phyloP scores from a whole-genome alignment of 2,329 filamentous ascomycete genomes.

The Scedosporium dehoogii region DNA sequence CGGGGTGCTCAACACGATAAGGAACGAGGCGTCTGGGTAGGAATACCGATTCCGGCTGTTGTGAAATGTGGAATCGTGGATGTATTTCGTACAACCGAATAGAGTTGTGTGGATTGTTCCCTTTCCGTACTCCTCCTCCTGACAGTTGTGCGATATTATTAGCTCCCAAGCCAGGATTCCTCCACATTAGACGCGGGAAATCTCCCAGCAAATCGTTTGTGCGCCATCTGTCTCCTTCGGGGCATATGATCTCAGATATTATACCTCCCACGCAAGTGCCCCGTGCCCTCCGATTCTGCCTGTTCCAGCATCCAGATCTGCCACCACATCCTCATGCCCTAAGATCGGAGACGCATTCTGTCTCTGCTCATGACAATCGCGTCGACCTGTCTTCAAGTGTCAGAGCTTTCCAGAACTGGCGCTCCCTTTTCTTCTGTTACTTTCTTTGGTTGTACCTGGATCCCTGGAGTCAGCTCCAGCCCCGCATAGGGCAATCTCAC shows the following conservation, averaged over 20 bases:
- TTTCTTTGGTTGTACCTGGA: neutral
- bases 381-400: neutral
- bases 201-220: conserved; percentile 1
- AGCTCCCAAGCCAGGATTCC: neutral
- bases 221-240: neutral
- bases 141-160: neutral
- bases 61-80: neutral
- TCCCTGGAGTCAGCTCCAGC: neutral
- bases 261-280: neutral
- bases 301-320: neutral
- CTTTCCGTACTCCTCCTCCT: neutral
- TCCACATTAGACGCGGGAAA: neutral
- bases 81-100: neutral
- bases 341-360: neutral
- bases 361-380: neutral
- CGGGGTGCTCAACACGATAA: neutral
- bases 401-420: neutral
- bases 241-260: neutral
- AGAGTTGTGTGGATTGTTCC: neutral
- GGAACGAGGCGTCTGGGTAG: neutral
- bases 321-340: neutral
- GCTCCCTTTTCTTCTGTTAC: neutral
- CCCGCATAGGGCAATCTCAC: neutral
- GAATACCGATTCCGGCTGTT: neutral
- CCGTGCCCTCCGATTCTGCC: neutral